Percentiles rank a stretch among this genome's conserved stretches.
Evolutionary conservation across 108 stramenopile species (phyloP).

Genomic region (Skeletonema menzelii): DNA sequence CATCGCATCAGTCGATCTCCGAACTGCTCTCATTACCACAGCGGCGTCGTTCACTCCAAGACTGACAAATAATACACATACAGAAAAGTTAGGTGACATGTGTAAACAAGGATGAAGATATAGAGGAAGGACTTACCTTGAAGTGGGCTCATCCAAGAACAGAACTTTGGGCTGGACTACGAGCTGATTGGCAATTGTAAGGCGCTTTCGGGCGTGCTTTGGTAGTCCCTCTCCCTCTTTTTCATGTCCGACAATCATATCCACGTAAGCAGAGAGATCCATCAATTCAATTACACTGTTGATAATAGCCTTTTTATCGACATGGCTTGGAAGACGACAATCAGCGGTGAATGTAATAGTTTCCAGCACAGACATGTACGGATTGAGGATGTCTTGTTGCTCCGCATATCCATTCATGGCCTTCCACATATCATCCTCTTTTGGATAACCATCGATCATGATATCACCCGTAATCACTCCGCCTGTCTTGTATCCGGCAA

Average conservation of each 20-base stretch:
- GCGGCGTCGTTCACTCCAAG: conserved; percentile 31
- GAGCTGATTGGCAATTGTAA: conserved; percentile 39
- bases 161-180: conserved; percentile 30
- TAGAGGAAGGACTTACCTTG: neutral
- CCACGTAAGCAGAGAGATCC: conserved; percentile 15
- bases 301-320: conserved; percentile 15
- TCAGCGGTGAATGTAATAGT: conserved; percentile 36
- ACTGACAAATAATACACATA: neutral
- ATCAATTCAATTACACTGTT: conserved; percentile 29
- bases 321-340: conserved; percentile 22
- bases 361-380: conserved; percentile 37
- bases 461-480: conserved; percentile 67
- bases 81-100: no score
- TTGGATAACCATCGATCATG: conserved; percentile 55
- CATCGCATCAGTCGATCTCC: conserved; percentile 24
- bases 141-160: conserved; percentile 38
- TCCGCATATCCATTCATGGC: conserved; percentile 36
- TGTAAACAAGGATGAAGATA: no score
- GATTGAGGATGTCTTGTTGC: conserved; percentile 42
- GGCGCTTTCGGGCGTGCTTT: conserved; percentile 43
- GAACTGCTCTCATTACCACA: conserved; percentile 37
- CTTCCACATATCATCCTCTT: conserved; percentile 36
- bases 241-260: conserved; percentile 31
- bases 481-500: conserved; percentile 77
- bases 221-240: conserved; percentile 35